phyloP scores from a whole-genome alignment of 1,284 basidiomycete species.

The Neolentinus lepideus region DNA sequence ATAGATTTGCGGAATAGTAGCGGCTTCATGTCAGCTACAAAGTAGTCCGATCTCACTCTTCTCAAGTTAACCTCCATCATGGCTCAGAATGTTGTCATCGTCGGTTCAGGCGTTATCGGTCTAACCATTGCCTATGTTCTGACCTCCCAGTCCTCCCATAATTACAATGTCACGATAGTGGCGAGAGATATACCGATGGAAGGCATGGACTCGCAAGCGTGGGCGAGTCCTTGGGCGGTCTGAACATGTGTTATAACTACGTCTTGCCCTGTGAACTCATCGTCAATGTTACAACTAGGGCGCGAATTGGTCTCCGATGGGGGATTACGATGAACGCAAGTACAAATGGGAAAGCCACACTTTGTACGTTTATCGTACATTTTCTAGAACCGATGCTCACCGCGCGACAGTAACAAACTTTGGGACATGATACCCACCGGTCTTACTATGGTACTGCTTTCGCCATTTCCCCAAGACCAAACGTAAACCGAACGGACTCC shows the following conservation, averaged over 20 bases:
- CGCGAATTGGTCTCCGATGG: conserved; percentile 61
- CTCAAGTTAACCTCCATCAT: not conserved
- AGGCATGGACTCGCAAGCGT: conserved; percentile 50
- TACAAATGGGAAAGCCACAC: conserved; percentile 34
- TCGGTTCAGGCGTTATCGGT: conserved; percentile 48
- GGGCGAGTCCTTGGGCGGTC: conserved; percentile 69
- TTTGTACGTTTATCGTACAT: conserved; percentile 28
- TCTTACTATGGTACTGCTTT: conserved; percentile 30
- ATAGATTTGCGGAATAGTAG: no score
- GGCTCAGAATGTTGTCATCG: conserved; percentile 27
- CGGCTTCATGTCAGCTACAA: no score
- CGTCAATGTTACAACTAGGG: conserved; percentile 30
- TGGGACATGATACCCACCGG: conserved; percentile 42
- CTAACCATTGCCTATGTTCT: conserved; percentile 36
- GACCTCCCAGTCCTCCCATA: conserved; percentile 13
- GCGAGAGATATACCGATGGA: conserved; percentile 57
- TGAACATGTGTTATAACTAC: conserved; percentile 14
- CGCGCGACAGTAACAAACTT: conserved; percentile 32
- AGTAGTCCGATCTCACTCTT: no score
- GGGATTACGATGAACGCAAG: conserved; percentile 26
- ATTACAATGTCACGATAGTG: conserved; percentile 46
- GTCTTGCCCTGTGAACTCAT: not conserved
- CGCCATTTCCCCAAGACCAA: not conserved
- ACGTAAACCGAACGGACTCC: not conserved
- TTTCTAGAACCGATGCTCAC: not conserved